Base-by-base conservation (phyloP, 1,284 basidiomycete genomes). In the Coriolopsis trogii region DNA sequence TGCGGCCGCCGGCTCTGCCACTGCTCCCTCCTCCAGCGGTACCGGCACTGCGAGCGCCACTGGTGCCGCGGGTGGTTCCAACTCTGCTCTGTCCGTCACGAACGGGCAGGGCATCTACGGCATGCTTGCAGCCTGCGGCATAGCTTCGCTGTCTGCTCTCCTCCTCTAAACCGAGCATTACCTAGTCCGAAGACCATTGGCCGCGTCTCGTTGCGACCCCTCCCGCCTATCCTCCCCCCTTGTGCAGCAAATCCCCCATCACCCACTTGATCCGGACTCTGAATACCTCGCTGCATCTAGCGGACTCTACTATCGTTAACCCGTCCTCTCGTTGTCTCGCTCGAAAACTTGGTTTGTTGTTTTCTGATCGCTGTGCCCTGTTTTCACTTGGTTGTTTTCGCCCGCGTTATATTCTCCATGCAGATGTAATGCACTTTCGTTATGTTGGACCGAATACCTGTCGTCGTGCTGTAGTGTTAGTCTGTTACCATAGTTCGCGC, bases 81-180 rank as follows among this genome's bases (percentile, higher is more conserved):
- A 47, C 39, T 53, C 44, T 36, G 60, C 60, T 10, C 25, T 51
- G 38, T 56, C 45, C 42, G 26, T 53, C 25, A 36, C 49, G 8
- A 46, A 46, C 43, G 38, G 36, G 51, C 41, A 54, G 18, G 58
- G 61, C 26, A 44, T 66, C 23, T 30, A 63, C 16, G 60, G 64
- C 31, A 31, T 63, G 23, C 52, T 66, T 40, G 60, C 56, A 1
- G 63, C 63, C 10, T 65, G 64, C 49, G 64, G 62, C 15, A 34
- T 66, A 43, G 67, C 60, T 21, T 55, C 62, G n/a, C 42, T 68
- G 29, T 60, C 60, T 9, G 63, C 63, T 10, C 48, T 64, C 18
- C 55, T 67, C 44, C 51, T 68, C 41, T 67, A 49, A 62, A 42
- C 34, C 25, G 13, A 18, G 24, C 29, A 20, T 24, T 9, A 13